Evolutionary conservation across 805 yeast species (phyloP), one percentile per base, ranked within the genome.

Genomic region (Wickerhamia fluorescens): DNA sequence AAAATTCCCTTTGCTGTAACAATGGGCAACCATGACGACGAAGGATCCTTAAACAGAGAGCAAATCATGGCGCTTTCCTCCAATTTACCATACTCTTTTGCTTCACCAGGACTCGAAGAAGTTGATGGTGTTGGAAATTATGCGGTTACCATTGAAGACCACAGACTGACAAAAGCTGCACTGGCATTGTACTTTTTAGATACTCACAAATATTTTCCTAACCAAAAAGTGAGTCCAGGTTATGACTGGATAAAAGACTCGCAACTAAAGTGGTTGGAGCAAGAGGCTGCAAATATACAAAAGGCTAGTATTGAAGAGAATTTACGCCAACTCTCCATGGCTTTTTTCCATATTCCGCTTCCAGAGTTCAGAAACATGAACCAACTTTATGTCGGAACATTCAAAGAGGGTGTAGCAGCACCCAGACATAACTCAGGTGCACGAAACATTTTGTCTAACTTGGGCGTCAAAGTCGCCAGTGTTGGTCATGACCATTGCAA

Each of bases 401-500:
- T 51, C 28, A 71, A 72, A 33, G 98, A 92, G 56, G 80, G 75
- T 0, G 70, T 83, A 6, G 81, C 92, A 1, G 89, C 94, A 0
- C 92, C 96, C 4, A 61, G 50, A 17, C 66, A 71, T 47, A 79
- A 88, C 48, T 61, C 86, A 0, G 80, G 82, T 6, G 80, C 81
- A 29, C 61, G 86, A 29, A 56, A 67, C 6, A 56, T 71, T 0
- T 58, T 92, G 15, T 66, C 67, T 5, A 58, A 68, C n/a, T 37
- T 83, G 6, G 94, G 89, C 0, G 87, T 92, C 1, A 60, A 71
- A 17, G 85, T 84, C 0, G 73, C 77, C 0, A 66, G 80, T 31
- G 94, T 84, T 10, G 98, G 98, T 0, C 98, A 92, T 51, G 98
- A 92, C 47, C 98, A 92, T 52, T 83, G 86, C 43, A 92, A 92